phyloP scores from a whole-genome alignment of 148 eudicot species.

The Pouteria glomerata region DNA sequence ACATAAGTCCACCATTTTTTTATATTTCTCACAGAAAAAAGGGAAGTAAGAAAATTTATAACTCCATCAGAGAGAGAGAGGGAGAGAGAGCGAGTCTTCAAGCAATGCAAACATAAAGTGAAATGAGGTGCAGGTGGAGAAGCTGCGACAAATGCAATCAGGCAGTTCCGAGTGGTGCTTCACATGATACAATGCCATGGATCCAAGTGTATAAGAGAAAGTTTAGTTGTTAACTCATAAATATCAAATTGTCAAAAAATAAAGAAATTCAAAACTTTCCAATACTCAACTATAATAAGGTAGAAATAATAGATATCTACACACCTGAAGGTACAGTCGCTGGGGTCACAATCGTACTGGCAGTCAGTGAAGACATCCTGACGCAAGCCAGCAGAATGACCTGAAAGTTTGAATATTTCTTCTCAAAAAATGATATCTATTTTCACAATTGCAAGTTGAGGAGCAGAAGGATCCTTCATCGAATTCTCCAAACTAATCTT shows the following conservation, averaged over 20 bases:
- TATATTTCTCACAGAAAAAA: too few species aligned
- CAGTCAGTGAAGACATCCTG: constrained; percentile 8
- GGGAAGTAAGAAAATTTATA: too few species aligned
- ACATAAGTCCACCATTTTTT: too few species aligned
- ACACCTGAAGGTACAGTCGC: not conserved
- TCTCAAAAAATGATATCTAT: not conserved
- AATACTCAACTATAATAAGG: not conserved
- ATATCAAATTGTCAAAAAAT: not conserved
- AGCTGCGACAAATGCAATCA: too few species aligned
- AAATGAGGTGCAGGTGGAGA: too few species aligned
- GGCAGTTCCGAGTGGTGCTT: too few species aligned
- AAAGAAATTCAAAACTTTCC: not conserved
- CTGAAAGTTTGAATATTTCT: not conserved
- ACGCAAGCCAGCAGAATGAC: not conserved
- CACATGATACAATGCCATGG: not conserved
- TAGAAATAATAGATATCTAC: not conserved
- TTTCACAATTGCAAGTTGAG: not conserved
- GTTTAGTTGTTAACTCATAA: not conserved
- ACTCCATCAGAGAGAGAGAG: too few species aligned
- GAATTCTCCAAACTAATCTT: too few species aligned
- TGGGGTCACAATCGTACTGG: not conserved
- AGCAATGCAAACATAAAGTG: too few species aligned
- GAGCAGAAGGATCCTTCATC: too few species aligned
- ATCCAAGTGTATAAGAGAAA: not conserved
- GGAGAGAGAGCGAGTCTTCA: too few species aligned